Base-by-base conservation (phyloP, 495 filamentous ascomycete genomes). In the Podospora pseudocomata region DNA sequence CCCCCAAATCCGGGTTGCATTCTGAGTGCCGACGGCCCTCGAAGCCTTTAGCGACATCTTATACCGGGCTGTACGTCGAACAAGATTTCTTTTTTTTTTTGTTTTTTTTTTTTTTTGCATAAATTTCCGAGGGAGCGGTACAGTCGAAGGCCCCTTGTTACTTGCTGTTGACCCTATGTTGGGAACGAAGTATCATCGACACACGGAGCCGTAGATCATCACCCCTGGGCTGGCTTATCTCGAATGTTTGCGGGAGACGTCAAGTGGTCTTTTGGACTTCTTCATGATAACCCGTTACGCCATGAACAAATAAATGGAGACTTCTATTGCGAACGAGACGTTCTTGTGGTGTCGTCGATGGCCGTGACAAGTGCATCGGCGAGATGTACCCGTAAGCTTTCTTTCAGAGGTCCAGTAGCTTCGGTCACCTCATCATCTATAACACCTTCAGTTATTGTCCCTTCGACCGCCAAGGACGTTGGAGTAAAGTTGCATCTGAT, bases 121-220 rank as follows among this genome's bases (percentile, higher is more conserved):
- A 59, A 57, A 30, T 4, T 39, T 19, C 39, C 60, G 20, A 32
- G 6, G 60, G 18, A 26, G 27, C 60, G 60, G 39, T 28, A 26
- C 39, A 19, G 18, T 39, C 60, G 27, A 49, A 65, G 54, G 39
- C 32, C 26, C 34, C 26, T 26, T 34, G 39, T 26, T 26, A 20
- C 30, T 23, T 54, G 3, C 27, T 27, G 49, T 54, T 19, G 28
- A 65, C 27, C 49, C 16, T n/a, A 54, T 19, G 23, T 54, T 28
- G 63, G 63, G n/a, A 63, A n/a, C 23, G 60, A 56, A 57, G 72
- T 67, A 67, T 73, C 69, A 73, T 73, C 72, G 64, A 65, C 69
- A 69, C 72, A 70, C 49, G 63, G 66, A 73, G 67, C 72, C 72
- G 72, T 64, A 65, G 72, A 71, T 73, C 69, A 61, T 1, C 54